Conservation (phyloP, 2,329 filamentous ascomycete genomes). For the Neopestalotiopsis sp. region DNA sequence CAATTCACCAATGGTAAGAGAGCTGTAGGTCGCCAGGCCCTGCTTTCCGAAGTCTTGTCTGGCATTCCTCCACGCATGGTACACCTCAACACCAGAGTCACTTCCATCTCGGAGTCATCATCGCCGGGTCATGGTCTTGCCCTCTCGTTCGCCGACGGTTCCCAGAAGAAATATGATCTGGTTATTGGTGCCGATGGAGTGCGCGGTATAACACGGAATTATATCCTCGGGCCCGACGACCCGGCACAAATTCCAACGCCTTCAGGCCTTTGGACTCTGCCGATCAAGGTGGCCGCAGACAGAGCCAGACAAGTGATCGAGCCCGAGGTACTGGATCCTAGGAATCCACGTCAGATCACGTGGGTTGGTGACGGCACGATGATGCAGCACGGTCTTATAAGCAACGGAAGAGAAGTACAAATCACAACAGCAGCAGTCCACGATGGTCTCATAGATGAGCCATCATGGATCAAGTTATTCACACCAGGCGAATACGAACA, state of each 20-base stretch:
- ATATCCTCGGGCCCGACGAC: slow-evolving; percentile 31
- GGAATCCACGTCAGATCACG: slow-evolving; percentile 29
- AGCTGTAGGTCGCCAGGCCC: slow-evolving; percentile 33
- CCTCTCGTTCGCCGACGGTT: slow-evolving; percentile 33
- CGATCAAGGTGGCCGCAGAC: slow-evolving; percentile 32
- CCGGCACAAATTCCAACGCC: slow-evolving; percentile 26
- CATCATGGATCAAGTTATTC: slow-evolving; percentile 34
- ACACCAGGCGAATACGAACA: slow-evolving; percentile 37
- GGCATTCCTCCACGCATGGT: slow-evolving; percentile 32
- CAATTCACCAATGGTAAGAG: slow-evolving; percentile 21
- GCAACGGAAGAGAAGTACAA: slow-evolving; percentile 34
- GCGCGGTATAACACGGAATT: slow-evolving; percentile 29
- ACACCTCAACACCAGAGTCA: slow-evolving; percentile 31
- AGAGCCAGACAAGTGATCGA: slow-evolving; percentile 34
- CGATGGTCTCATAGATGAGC: slow-evolving; percentile 20
- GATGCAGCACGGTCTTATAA: slow-evolving; percentile 32
- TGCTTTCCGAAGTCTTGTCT: slow-evolving; percentile 32
- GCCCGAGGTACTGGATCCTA: slow-evolving; percentile 30
- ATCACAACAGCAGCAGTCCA: slow-evolving; percentile 29
- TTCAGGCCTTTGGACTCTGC: slow-evolving; percentile 35
- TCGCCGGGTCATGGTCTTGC: slow-evolving; percentile 25
- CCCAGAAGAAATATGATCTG: slow-evolving; percentile 35
- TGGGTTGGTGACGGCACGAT: slow-evolving; percentile 36
- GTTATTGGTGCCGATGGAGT: slow-evolving; percentile 35
- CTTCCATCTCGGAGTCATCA: slow-evolving; percentile 28